Evolutionary conservation across 2,329 filamentous ascomycete species (phyloP), one percentile per base, ranked within the genome.

Genomic region (Pleurostoma richardsiae): DNA sequence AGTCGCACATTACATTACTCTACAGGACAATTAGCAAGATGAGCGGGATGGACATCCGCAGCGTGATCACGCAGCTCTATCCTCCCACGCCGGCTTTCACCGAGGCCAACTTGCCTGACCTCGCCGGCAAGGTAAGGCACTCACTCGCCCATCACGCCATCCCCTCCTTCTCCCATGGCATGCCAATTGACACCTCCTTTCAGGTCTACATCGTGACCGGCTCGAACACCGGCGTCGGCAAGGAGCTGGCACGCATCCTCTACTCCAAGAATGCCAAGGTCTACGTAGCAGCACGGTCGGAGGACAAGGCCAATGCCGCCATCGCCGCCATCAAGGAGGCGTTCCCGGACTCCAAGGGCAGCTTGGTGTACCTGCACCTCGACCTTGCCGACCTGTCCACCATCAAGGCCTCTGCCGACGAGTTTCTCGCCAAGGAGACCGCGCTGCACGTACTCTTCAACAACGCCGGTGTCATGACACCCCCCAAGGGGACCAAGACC

Each of bases 251-350:
- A 29, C 69, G 67, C 40, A 68, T 80, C 4, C 65, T 82, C 10
- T 81, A 80, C 56, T 53, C 59, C 3, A 67, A 66, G 29, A 71
- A 76, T 44, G 76, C 63, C 44, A 76, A 64, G 8, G 70, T 81
- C 38, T 80, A 78, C 56, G 56, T 79, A 42, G 73, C 73, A 4
- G 70, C 68, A 3, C 73, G 76, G 39, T 70, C 65, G 3, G 52
- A 60, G 39, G 53, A 62, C 11, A 73, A 73, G 52, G 70, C 64
- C 31, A 55, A 64, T 4, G 46, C 51, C 1, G 72, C 72, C 27
- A 72, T 80, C 40, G 54, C 60, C 5, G 49, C 56, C 8, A 71
- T 79, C 52, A 57, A 65, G 41, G 31, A 44, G 1, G 39, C 46
- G 10, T 29, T 6, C 19, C 45, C 52, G 6, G 29, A 50, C 11